Evolutionary conservation across 345 rosid genomes (phyloP).

Genomic region (Angophora floribunda): DNA sequence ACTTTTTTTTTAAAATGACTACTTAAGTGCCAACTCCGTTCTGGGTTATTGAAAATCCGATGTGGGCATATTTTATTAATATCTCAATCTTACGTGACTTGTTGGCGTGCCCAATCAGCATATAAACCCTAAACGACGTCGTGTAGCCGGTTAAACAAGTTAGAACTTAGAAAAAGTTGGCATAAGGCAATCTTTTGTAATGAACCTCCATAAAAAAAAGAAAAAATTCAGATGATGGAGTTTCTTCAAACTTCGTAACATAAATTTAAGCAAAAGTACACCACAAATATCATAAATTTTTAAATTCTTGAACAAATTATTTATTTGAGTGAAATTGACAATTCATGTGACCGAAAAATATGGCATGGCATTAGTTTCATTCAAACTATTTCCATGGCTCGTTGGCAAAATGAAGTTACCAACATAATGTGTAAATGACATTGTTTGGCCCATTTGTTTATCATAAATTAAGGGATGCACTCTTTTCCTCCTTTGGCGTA

Average conservation of each 20-base stretch:
- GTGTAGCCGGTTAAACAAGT: not conserved
- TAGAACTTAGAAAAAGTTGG: not conserved
- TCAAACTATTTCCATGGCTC: not conserved
- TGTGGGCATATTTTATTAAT: too few species aligned
- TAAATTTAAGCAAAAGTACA: not conserved
- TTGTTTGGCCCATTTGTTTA: not conserved
- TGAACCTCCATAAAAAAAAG: not conserved
- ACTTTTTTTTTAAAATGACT: too few species aligned
- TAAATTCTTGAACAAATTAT: not conserved
- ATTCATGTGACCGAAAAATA: not conserved
- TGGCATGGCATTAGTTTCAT: not conserved
- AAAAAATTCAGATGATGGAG: not conserved
- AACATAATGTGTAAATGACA: not conserved
- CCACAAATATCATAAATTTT: not conserved
- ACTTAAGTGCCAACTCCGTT: too few species aligned
- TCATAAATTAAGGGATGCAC: not conserved
- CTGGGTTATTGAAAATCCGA: too few species aligned
- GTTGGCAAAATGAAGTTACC: not conserved
- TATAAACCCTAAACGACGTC: too few species aligned
- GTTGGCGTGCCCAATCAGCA: too few species aligned
- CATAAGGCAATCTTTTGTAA: not conserved
- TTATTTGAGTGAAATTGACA: not conserved
- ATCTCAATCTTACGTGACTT: too few species aligned
- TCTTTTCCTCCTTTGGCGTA: not conserved
- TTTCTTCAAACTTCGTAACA: not conserved